phyloP scores from a whole-genome alignment of 345 rosid genomes.

The Dimocarpus longan region DNA sequence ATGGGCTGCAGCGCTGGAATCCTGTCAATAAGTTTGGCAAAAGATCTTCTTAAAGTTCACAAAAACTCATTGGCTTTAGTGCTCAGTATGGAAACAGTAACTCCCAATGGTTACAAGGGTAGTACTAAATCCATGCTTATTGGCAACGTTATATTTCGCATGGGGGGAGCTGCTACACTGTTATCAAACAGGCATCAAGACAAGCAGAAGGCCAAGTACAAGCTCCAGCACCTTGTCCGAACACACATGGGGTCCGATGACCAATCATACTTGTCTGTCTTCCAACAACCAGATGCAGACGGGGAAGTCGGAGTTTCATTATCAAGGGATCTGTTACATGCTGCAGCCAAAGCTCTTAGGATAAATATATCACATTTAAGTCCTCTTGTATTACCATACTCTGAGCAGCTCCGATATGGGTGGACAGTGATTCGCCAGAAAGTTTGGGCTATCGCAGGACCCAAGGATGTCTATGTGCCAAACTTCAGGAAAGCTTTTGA shows the following conservation, averaged over 20 bases:
- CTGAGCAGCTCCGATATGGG: constrained; percentile 51
- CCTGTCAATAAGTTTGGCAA: constrained; percentile 49
- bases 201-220: constrained; percentile 43
- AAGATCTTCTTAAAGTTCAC: constrained; percentile 57
- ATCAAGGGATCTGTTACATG: constrained; percentile 46
- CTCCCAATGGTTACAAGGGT: constrained; percentile 48
- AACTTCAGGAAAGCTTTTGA: constrained; percentile 61
- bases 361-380: constrained; percentile 53
- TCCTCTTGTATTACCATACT: constrained; percentile 51
- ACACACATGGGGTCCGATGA: constrained; percentile 59
- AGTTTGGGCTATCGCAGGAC: constrained; percentile 17
- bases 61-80: constrained; percentile 52
- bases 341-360: constrained; percentile 53
- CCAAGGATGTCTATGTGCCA: constrained; percentile 38
- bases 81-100: constrained; percentile 60
- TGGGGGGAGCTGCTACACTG: constrained; percentile 65
- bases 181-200: constrained; percentile 56
- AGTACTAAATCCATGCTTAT: constrained; percentile 55
- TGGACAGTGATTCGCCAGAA: constrained; percentile 35
- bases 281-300: constrained; percentile 48
- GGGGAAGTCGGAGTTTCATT: constrained; percentile 55
- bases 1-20: constrained; percentile 73
- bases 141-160: constrained; percentile 54
- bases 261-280: constrained; percentile 46
- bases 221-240: constrained; percentile 58